Evolutionary conservation across 441 rosid species (phyloP).

Genomic region (Eutrema salsugineum): DNA sequence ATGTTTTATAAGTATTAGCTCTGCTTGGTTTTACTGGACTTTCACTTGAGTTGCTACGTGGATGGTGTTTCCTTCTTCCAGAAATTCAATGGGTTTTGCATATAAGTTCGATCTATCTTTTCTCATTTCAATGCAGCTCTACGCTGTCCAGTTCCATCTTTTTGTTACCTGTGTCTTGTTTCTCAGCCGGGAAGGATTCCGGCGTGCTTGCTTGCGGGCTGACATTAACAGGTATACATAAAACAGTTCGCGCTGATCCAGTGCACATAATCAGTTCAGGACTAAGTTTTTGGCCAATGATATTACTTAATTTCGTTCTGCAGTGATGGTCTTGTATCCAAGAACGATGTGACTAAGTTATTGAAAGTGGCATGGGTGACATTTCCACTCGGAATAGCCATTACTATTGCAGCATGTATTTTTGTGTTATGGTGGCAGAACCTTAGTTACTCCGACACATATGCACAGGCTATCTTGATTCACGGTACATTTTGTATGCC

Average conservation of each 20-base stretch:
- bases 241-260: not conserved
- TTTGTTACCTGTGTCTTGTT: slow-evolving; percentile 86
- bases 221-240: slow-evolving; percentile 52
- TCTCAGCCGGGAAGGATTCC: slow-evolving; percentile 94
- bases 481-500: slow-evolving; percentile 49
- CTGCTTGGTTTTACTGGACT: not conserved
- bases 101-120: not conserved
- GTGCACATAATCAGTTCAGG: not conserved
- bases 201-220: slow-evolving; percentile 92
- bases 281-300: not conserved
- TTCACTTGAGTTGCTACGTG: not conserved
- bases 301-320: slow-evolving; percentile 13
- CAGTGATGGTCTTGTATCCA: slow-evolving; percentile 49
- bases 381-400: slow-evolving; percentile 65
- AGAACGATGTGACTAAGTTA: slow-evolving; percentile 42
- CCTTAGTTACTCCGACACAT: slow-evolving; percentile 51
- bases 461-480: slow-evolving; percentile 76
- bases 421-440: slow-evolving; percentile 91
- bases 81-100: not conserved
- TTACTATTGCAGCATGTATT: slow-evolving; percentile 51
- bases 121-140: slow-evolving; percentile 48
- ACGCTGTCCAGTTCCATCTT: slow-evolving; percentile 89
- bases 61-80: not conserved
- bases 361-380: slow-evolving; percentile 88
- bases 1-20: not conserved